A percentile compares a stretch with the other conserved stretches of the same genome.
These are phyloP conservation scores for Passiflora organensis DNA, from an alignment of 345 rosid species.

Conservation along the genomic window DNA sequence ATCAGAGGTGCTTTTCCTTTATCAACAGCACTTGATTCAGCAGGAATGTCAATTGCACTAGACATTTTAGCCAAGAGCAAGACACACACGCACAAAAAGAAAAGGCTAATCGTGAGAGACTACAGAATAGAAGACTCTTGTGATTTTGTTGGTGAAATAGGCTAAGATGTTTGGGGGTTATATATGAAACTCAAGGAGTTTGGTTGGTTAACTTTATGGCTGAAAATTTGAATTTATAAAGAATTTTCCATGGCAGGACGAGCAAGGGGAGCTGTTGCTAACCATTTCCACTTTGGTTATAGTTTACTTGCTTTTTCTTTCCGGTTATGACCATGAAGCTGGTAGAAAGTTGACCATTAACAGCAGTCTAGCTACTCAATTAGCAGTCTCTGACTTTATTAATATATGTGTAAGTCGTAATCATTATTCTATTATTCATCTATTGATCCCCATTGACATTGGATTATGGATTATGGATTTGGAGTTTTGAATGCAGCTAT, in stretches of 20 bases:
- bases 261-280: constrained; percentile 13
- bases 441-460: no score
- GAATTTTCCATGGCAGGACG: background rate
- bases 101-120: background rate
- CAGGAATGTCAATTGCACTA: constrained; percentile 6
- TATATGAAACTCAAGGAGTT: constrained; percentile 8
- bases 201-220: background rate
- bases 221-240: background rate
- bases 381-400: no score
- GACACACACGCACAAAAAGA: no score
- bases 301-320: background rate
- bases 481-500: no score
- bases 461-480: no score
- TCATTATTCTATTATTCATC: background rate
- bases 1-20: constrained; percentile 18
- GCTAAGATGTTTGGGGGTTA: background rate
- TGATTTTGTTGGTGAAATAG: constrained; percentile 10
- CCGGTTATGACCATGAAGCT: background rate
- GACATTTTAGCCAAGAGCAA: constrained; percentile 6
- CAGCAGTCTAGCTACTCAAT: background rate
- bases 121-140: background rate
- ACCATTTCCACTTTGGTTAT: constrained; percentile 9
- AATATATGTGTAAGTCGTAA: no score
- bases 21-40: constrained; percentile 16
- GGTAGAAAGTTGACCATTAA: background rate